phyloP scores from a whole-genome alignment of 768 basidiomycete species.

The Leccinum subgranulosum region DNA sequence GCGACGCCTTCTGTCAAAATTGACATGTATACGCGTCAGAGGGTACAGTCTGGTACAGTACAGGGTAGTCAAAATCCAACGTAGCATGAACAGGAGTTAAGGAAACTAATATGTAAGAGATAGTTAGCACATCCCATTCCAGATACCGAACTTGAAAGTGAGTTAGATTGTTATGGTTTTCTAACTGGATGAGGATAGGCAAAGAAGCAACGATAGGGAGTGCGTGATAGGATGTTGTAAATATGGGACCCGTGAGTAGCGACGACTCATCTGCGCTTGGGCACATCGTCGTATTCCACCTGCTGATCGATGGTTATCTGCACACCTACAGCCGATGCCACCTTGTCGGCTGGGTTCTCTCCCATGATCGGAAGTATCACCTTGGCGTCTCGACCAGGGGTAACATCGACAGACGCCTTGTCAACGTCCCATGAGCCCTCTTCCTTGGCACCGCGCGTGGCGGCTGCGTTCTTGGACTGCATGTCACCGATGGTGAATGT shows the following conservation, averaged over 20 bases:
- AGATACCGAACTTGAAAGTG: not conserved
- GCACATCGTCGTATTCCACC: constrained; percentile 45
- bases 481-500: constrained; percentile 49
- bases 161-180: not conserved
- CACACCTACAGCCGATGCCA: constrained; percentile 39
- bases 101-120: not conserved
- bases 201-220: not conserved
- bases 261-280: constrained; percentile 13
- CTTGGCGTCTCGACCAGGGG: constrained; percentile 35
- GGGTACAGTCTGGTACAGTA: not conserved
- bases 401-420: constrained; percentile 40
- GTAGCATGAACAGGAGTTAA: not conserved
- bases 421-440: constrained; percentile 38
- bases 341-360: constrained; percentile 25
- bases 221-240: not conserved
- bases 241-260: not conserved
- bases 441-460: constrained; percentile 36
- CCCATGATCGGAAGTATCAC: constrained; percentile 33
- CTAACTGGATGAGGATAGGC: not conserved
- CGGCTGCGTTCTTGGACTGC: constrained; percentile 49
- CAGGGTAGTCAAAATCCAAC: not conserved
- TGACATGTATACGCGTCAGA: not conserved
- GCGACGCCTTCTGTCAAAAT: not conserved
- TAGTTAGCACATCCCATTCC: constrained; percentile 10
- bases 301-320: constrained; percentile 58